Evolutionary conservation across 345 rosid genomes (phyloP), one percentile per base, ranked within the genome.

Genomic region (Sapria himalayana): DNA sequence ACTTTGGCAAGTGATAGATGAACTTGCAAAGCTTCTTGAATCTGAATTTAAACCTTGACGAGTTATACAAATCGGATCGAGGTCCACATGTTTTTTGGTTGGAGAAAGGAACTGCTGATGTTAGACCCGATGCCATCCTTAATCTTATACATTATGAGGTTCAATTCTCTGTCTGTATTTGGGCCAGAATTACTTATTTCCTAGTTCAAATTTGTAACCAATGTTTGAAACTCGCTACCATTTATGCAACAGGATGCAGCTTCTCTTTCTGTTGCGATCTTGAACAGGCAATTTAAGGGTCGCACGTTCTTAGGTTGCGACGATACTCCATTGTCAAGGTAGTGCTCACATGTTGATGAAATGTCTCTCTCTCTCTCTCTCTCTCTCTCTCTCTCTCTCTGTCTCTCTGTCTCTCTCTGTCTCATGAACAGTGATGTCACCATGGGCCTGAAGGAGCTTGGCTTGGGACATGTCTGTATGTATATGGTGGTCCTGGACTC

Each of bases 61-160:
- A 41, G 48, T 23, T 37, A 25, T 52, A 89, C 98, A 82, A 73
- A 67, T 75, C 57, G 49, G 81, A 69, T 57, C 76, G 78, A 66
- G 98, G 98, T 43, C 93, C 98, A 7, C 98, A 89, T 68, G 29
- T 41, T 22, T 89, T 74, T 57, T 89, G 91, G 91, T 69, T 89
- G 58, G 43, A 55, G 61, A 89, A 76, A 61, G 91, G 72, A 33
- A 74, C 71, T 15, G 23, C 61, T 3, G 94, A 89, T 25, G 24
- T 48, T 59, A 80, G 79, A 49, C 94, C 98, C 0, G 98, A 79
- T 69, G 91, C 76, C 65, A 67, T 89, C 48, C 60, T 89, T 29
- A 89, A 89, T 72, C 84, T 89, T 36, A 79, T 89, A 38, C 94
- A 89, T 60, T 82, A 89, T 41, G 98, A 82, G 94, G 98, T 78